Evolutionary conservation across 2,329 filamentous ascomycete species (phyloP).

Genomic region (Ceratocystis ficicola): DNA sequence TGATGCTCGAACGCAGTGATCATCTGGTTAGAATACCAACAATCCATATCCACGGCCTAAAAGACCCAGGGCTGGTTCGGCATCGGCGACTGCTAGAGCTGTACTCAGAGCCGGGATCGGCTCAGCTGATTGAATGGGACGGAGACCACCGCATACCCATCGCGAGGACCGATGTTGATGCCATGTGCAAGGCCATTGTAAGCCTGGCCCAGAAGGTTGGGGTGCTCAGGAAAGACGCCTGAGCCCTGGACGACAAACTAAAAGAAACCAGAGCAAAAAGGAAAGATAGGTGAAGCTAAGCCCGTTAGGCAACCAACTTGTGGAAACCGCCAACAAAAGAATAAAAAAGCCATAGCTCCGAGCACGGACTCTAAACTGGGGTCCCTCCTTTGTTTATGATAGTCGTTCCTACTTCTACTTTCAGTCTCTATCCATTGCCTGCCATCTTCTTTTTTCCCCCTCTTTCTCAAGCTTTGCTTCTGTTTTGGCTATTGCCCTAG

Average conservation of each 20-base stretch:
- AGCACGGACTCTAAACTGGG: not conserved
- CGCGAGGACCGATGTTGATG: constrained; percentile 51
- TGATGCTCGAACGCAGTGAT: constrained; percentile 27
- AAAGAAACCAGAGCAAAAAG: not conserved
- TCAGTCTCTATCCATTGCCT: not conserved
- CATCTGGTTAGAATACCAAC: constrained; percentile 46
- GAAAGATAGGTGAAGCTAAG: not conserved
- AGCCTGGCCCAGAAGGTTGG: constrained; percentile 32
- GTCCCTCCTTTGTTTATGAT: not conserved
- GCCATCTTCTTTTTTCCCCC: not conserved
- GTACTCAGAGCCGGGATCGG: constrained; percentile 46
- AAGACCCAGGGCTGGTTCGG: constrained; percentile 46
- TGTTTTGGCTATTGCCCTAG: not conserved
- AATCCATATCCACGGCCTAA: constrained; percentile 54
- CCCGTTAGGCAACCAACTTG: not conserved
- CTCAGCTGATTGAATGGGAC: constrained; percentile 57
- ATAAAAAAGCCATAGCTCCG: constrained; percentile 3
- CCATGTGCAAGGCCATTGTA: constrained; percentile 41
- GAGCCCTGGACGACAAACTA: not conserved
- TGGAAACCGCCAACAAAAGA: not conserved
- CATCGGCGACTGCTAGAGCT: constrained; percentile 44
- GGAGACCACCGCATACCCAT: constrained; percentile 60
- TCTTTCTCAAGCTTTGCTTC: not conserved
- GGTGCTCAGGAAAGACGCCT: constrained; percentile 2
- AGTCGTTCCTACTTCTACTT: not conserved